Evolutionary conservation across 495 filamentous ascomycete species (phyloP).

Genomic region (Aspergillus wentii): DNA sequence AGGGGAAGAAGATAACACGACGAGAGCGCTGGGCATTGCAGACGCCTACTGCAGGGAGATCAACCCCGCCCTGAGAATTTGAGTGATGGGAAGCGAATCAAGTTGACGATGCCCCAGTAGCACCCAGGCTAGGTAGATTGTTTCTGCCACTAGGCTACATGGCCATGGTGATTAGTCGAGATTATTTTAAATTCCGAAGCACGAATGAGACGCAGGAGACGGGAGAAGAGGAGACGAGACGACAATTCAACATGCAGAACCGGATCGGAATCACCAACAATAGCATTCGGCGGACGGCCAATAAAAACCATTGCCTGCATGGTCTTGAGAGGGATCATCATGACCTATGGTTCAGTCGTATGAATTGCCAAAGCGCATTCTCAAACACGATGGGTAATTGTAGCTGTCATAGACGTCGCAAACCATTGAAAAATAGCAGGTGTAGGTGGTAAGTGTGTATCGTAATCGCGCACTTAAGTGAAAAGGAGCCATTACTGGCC

Average conservation of each 20-base stretch:
- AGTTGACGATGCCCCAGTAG: too few relatives aligned
- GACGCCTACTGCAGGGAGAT: constrained; percentile 15
- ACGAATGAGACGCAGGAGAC: constrained; percentile 2
- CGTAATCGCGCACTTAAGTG: too few relatives aligned
- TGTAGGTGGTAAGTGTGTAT: too few relatives aligned
- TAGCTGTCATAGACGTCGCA: too few relatives aligned
- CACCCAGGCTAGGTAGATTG: too few relatives aligned
- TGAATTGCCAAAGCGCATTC: constrained; percentile 6
- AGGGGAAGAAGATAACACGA: constrained; percentile 12
- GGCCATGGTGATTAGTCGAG: too few relatives aligned
- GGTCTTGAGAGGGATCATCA: background rate
- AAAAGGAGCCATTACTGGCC: too few relatives aligned
- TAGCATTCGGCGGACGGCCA: too few relatives aligned
- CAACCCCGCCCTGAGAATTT: constrained; percentile 14
- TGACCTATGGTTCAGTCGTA: constrained; percentile 8
- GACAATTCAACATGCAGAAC: constrained; percentile 9
- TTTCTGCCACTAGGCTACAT: constrained; percentile 8
- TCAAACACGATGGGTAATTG: constrained; percentile 14
- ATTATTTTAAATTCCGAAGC: too few relatives aligned
- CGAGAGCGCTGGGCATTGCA: constrained; percentile 14
- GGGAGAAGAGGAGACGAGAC: background rate
- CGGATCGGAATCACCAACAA: constrained; percentile 11
- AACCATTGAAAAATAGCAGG: background rate
- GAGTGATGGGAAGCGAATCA: too few relatives aligned
- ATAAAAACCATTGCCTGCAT: constrained; percentile 5